Percentiles rank a stretch among this genome's conserved stretches.
These are phyloP conservation scores for Melanopsichium pennsylvanicum DNA, from an alignment of 1,284 basidiomycete genomes.

Conservation along the genomic window DNA sequence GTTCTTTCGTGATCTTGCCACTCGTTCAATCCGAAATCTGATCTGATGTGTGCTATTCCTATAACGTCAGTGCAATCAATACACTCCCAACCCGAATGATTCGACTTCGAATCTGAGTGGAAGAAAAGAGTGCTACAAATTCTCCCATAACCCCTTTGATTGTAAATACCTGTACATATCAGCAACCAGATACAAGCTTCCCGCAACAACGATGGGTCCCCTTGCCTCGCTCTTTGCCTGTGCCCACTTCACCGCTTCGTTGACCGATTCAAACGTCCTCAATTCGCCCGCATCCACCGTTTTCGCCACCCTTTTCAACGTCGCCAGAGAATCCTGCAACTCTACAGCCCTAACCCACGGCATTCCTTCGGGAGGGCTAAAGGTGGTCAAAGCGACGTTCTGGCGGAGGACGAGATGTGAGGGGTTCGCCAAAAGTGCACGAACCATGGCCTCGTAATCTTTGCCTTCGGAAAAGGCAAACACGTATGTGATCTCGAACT, in stretches of 20 bases:
- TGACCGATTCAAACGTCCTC: conserved; percentile 13
- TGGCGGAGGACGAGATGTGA: conserved; percentile 21
- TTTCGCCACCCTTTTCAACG: conserved; percentile 1
- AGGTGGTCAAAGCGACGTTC: conserved; percentile 52
- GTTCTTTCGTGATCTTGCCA: no score
- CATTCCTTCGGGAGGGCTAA: conserved; percentile 64
- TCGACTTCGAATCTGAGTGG: neutral
- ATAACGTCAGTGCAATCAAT: no score
- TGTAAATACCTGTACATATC: conserved; percentile 50
- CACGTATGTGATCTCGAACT: conserved; percentile 51
- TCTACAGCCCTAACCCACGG: conserved; percentile 56
- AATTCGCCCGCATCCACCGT: conserved; percentile 22
- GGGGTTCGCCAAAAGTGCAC: conserved; percentile 24
- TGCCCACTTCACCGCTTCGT: conserved; percentile 41
- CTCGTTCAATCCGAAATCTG: no score
- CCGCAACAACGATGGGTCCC: conserved; percentile 52
- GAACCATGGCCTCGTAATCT: conserved; percentile 51
- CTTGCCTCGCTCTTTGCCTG: neutral
- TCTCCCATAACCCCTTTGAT: neutral
- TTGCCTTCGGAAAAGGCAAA: conserved; percentile 60
- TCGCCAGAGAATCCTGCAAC: conserved; percentile 9
- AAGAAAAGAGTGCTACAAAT: no score
- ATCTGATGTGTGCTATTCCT: no score
- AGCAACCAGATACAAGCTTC: conserved; percentile 61
- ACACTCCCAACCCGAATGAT: neutral